Percentiles rank a stretch among this genome's conserved stretches.
Evolutionary conservation across 805 yeast genomes (phyloP).

Genomic region (Isabelozyma pseudorhagii): DNA sequence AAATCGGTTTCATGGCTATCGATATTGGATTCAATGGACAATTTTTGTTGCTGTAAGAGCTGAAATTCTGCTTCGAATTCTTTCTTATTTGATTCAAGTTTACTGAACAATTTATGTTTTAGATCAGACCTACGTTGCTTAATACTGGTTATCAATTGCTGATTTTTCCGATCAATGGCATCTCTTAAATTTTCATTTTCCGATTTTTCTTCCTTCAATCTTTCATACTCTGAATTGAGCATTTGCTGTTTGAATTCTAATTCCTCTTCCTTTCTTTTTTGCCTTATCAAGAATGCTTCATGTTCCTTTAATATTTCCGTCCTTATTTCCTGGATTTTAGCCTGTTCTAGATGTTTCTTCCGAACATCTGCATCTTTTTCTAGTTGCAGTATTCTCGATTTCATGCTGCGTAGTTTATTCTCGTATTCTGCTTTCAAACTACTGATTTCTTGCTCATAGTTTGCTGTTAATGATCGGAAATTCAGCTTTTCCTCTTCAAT

Average conservation of each 20-base stretch:
- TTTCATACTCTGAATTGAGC: background rate
- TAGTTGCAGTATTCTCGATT: background rate
- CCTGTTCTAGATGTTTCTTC: constrained; percentile 2
- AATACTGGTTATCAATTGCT: constrained; percentile 1
- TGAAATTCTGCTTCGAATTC: background rate
- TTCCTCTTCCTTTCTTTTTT: constrained; percentile 7
- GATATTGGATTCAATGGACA: constrained; percentile 5
- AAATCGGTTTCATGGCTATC: constrained; percentile 6
- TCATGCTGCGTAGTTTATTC: background rate
- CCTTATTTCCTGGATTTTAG: constrained; percentile 6
- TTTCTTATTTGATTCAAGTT: background rate
- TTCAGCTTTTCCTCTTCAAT: constrained; percentile 4
- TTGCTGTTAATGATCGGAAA: background rate
- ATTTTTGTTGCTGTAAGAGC: constrained; percentile 6
- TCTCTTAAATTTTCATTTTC: constrained; percentile 2
- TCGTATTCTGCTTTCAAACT: constrained; percentile 2
- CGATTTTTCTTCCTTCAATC: constrained; percentile 1
- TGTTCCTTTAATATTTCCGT: constrained; percentile 1
- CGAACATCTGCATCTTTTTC: constrained; percentile 1
- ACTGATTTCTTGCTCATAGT: constrained; percentile 1
- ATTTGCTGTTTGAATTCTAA: background rate
- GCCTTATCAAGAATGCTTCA: constrained; percentile 3
- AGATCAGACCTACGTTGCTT: background rate
- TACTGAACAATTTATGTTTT: background rate
- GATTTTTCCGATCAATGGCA: constrained; percentile 4